Evolutionary conservation across 306 rosid species (phyloP).

Genomic region (Casuarina cunninghamiana): DNA sequence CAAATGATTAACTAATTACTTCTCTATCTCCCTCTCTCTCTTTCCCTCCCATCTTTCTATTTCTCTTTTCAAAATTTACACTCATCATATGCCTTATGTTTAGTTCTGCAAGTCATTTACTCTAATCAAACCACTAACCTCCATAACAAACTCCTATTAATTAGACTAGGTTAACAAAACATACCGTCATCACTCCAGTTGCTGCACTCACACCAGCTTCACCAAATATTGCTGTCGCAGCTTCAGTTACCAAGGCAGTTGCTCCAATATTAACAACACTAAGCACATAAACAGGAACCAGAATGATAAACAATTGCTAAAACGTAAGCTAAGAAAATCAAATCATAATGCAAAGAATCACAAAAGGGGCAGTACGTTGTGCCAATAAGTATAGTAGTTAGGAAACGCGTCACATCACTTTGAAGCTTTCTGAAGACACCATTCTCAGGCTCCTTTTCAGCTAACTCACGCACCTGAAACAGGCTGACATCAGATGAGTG

Average conservation of each 20-base stretch:
- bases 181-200: conserved; percentile 99
- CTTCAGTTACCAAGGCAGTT: conserved; percentile 91
- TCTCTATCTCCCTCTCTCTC: background rate
- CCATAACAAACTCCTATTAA: conserved; percentile 3
- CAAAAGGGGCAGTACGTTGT: conserved; percentile 74
- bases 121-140: conserved; percentile 8
- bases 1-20: background rate
- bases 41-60: too few species aligned
- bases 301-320: conserved; percentile 45
- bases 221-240: conserved; percentile 93
- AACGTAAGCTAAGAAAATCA: conserved; percentile 20
- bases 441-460: conserved; percentile 60
- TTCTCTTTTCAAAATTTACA: background rate
- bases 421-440: conserved; percentile 66
- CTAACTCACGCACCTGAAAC: conserved; percentile 61
- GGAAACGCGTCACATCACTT: conserved; percentile 75
- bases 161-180: conserved; percentile 35
- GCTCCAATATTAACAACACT: conserved; percentile 99
- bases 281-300: conserved; percentile 39
- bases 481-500: conserved; percentile 25
- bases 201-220: conserved; percentile 99
- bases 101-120: background rate
- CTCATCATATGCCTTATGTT: background rate
- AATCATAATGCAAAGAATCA: conserved; percentile 21
- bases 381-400: conserved; percentile 97